Base-by-base conservation (phyloP, 2,329 filamentous ascomycete genomes). In the Colletotrichum tanaceti region DNA sequence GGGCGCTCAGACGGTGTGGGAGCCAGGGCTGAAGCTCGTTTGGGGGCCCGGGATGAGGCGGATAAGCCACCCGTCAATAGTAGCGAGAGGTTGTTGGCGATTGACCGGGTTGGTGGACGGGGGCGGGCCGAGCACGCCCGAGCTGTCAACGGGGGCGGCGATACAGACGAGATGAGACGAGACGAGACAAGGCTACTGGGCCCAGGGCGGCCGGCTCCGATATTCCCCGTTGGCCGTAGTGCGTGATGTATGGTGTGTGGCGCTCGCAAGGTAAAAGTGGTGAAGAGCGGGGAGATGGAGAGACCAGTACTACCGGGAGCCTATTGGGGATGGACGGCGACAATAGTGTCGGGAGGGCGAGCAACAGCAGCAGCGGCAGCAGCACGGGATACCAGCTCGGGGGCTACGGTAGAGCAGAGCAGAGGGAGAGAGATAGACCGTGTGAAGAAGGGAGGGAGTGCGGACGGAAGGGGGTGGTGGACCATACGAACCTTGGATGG, bases 401-500 rank as follows among this genome's bases (percentile, higher is more conserved):
- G n/a, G 28, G 52, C 52, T 58, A 32, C 18, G 22, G 28, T 16
- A 58, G 22, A 24, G 24, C 13, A 63, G 35, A 49, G 28, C n/a
- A n/a, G n/a, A n/a, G n/a, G 55, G 39, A 38, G n/a, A 41, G 28
- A 53, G 13, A 46, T 1, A n/a, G 38, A n/a, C 20, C 16, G 39
- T 28, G 32, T 54, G 65, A 47, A 53, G 39, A 41, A 35, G 57
- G 20, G 28, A 49, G 16, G 49, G 39, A 52, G 28, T 24, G 28
- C 63, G n/a, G 22, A 38, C 54, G 20, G 49, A 47, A 38, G 44
- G 22, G 41, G 69, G 65, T 43, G 46, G 62, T 60, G 63, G 65
- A 58, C 58, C 65, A 38, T 38, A 82, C 84, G 71, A 82, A 87
- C 86, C 85, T 80, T 87, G 81, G 80, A 88, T 88, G 77, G 86